Evolutionary conservation across 2,329 filamentous ascomycete species (phyloP), one percentile per base, ranked within the genome.

Genomic region (Tolypocladium capitatum): DNA sequence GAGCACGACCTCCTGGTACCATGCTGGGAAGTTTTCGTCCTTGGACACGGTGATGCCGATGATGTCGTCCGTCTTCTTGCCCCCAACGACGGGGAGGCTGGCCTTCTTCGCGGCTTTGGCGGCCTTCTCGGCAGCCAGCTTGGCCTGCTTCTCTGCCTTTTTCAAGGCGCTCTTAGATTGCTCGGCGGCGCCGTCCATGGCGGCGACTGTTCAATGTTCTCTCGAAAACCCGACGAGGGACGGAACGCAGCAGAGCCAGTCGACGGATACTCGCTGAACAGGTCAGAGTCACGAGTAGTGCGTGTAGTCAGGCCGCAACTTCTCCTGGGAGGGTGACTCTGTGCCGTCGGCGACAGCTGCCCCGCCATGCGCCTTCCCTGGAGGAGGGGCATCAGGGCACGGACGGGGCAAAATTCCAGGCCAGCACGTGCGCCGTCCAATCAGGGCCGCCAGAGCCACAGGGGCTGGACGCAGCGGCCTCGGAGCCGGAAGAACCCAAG

Each of bases 1-100:
- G 62, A 90, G 82, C 49, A 98, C 84, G 51, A 97, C 86, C 70
- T 98, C 91, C 70, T 95, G 88, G 69, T 98, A 98, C 92, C 92
- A 98, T 68, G 83, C 81, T 45, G 87, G 76, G 64, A 98, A 92
- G 69, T 97, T 88, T 43, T 86, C 83, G 44, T 83, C 74, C 69
- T 96, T 97, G 53, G 78, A 76, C 51, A 85, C 81, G 53, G 90
- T 92, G 60, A 96, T 95, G 54, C 90, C 90, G 58, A 92, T 94
- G 55, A 94, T 79, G 54, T 81, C 77, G 61, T 80, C 76, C 10
- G 68, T 58, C 68, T 80, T 80, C 69, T 80, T 80, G 58, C 73
- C 73, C 47, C 75, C 74, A 32, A 75, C 74, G 24, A 80, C 66
- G 27, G 75, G 68, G 46, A 80, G 60, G 16, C 43, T 56, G 46